These are phyloP conservation scores for Diddensiella caesifluorescens DNA, from an alignment of 805 yeast species.

Conservation along the genomic window DNA sequence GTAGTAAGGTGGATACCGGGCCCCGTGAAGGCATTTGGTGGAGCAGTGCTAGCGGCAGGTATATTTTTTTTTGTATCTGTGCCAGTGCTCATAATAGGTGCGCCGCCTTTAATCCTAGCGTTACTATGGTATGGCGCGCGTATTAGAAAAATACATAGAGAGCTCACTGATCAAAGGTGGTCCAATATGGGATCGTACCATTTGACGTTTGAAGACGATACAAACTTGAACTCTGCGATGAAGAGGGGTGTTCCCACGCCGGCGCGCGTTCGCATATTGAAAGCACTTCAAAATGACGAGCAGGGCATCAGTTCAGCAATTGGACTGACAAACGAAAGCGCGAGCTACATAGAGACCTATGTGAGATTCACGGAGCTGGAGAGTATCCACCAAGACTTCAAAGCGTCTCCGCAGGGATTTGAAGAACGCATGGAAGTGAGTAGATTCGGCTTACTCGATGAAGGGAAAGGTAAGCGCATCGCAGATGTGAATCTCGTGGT, in stretches of 20 bases:
- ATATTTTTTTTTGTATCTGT: slow-evolving; percentile 20
- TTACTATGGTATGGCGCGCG: slow-evolving; percentile 15
- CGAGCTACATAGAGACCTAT: slow-evolving; percentile 1
- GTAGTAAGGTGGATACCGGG: slow-evolving; percentile 16
- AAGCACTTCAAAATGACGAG: slow-evolving; percentile 19
- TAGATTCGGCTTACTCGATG: slow-evolving; percentile 20
- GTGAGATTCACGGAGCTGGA: slow-evolving; percentile 20
- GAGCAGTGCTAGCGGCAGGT: slow-evolving; percentile 19
- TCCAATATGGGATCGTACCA: slow-evolving; percentile 21
- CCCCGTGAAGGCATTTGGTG: slow-evolving; percentile 21
- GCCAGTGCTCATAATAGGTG: slow-evolving; percentile 18
- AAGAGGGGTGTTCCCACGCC: slow-evolving; percentile 9
- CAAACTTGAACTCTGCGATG: slow-evolving; percentile 2
- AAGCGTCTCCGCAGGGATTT: slow-evolving; percentile 19
- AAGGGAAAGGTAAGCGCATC: slow-evolving; percentile 6
- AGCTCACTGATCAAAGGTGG: slow-evolving; percentile 23
- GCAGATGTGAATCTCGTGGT: slow-evolving; percentile 19
- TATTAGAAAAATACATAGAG: slow-evolving; percentile 9
- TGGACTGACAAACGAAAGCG: slow-evolving; percentile 6
- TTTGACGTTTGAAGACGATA: slow-evolving; percentile 15
- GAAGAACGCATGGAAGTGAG: slow-evolving; percentile 20
- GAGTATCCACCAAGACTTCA: slow-evolving; percentile 22
- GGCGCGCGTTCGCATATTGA: slow-evolving; percentile 18
- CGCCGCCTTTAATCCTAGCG: slow-evolving; percentile 22
- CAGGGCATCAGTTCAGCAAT: slow-evolving; percentile 16